These are phyloP conservation scores for Gymnopilus junonius DNA, from an alignment of 768 basidiomycete species.

Conservation along the genomic window DNA sequence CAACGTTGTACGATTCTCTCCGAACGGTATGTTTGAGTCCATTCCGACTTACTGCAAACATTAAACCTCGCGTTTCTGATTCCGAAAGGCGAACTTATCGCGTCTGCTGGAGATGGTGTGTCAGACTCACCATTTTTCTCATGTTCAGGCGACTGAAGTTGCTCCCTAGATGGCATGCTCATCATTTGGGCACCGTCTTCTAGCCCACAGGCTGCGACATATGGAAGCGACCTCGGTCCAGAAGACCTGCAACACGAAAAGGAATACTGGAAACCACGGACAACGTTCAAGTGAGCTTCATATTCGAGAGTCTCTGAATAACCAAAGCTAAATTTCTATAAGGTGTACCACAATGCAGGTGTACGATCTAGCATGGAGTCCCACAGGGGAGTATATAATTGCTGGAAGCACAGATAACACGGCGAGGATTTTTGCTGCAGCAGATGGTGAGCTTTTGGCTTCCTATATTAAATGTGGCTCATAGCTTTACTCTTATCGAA, in stretches of 20 bases:
- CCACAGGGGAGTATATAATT: conserved; percentile 90
- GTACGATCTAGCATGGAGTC: conserved; percentile 98
- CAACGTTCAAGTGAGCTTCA: conserved; percentile 73
- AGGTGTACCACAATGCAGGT: conserved; percentile 96
- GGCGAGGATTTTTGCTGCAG: conserved; percentile 79
- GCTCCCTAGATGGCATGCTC: conserved; percentile 88
- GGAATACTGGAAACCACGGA: conserved; percentile 93
- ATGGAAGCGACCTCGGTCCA: conserved; percentile 79
- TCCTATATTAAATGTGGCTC: background rate
- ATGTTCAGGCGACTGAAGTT: conserved; percentile 9
- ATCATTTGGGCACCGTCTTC: conserved; percentile 92
- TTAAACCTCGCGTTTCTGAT: conserved; percentile 12
- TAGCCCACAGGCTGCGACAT: conserved; percentile 68
- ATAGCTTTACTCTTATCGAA: conserved; percentile 33
- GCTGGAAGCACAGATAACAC: conserved; percentile 98
- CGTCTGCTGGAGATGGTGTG: conserved; percentile 97
- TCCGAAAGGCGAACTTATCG: conserved; percentile 79
- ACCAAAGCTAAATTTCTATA: background rate
- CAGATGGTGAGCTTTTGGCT: conserved; percentile 58
- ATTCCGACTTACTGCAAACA: background rate
- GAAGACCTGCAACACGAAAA: conserved; percentile 90
- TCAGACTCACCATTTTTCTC: conserved; percentile 14
- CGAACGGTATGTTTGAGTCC: conserved; percentile 67
- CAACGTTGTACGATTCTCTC: conserved; percentile 95
- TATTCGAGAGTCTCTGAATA: background rate